phyloP scores from a whole-genome alignment of 768 basidiomycete genomes.

The Hypsizygus marmoreus region DNA sequence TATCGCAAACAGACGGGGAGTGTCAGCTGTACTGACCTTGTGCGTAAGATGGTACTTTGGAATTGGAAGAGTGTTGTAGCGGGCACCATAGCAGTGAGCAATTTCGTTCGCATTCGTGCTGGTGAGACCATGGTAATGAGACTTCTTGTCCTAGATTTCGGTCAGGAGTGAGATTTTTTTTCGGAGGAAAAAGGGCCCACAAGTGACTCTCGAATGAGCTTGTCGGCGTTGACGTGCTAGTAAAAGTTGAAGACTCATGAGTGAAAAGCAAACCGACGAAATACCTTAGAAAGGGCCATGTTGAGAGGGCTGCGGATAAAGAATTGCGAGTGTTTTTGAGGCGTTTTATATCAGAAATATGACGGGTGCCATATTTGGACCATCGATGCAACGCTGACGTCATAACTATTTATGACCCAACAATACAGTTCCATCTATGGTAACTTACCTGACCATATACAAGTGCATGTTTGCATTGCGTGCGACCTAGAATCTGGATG shows the following conservation, averaged over 20 bases:
- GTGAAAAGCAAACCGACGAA: not conserved
- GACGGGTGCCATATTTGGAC: not conserved
- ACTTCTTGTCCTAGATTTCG: conserved; percentile 47
- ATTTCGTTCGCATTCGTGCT: conserved; percentile 31
- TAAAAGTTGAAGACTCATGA: conserved; percentile 1
- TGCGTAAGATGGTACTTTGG: conserved; percentile 69
- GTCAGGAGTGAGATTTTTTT: conserved; percentile 6
- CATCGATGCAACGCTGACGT: not conserved
- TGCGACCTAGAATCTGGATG: no score
- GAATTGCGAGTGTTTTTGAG: not conserved
- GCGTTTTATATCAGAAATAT: not conserved
- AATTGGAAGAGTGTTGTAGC: conserved; percentile 66
- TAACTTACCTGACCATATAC: no score
- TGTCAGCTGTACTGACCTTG: conserved; percentile 39
- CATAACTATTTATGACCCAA: no score
- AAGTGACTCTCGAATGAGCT: conserved; percentile 58
- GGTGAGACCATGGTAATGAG: conserved; percentile 36
- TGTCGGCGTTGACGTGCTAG: conserved; percentile 70
- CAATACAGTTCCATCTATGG: no score
- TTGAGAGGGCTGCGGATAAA: conserved; percentile 15
- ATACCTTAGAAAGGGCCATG: conserved; percentile 68
- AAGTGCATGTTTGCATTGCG: no score
- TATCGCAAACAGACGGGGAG: not conserved
- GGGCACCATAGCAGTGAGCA: conserved; percentile 55
- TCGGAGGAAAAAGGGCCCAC: conserved; percentile 31